Evolutionary conservation across 768 basidiomycete genomes (phyloP).

Genomic region (Boletus vinaceobasis): DNA sequence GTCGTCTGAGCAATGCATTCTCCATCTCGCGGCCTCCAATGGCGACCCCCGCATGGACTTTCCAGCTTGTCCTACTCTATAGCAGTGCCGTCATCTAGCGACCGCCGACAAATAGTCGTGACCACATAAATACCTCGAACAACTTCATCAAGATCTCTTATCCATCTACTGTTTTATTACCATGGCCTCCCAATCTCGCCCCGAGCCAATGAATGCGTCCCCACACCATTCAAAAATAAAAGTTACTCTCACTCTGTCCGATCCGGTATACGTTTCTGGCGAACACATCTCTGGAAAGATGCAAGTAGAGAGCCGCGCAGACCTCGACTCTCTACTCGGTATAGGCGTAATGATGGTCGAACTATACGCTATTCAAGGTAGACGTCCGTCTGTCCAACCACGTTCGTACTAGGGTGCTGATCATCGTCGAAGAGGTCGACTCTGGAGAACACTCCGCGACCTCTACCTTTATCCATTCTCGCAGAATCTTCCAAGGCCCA

Average conservation of each 20-base stretch:
- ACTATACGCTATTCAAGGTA: conserved; percentile 70
- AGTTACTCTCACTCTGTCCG: conserved; percentile 57
- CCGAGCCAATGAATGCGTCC: conserved; percentile 79
- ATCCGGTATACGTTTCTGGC: conserved; percentile 65
- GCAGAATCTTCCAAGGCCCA: conserved; percentile 76
- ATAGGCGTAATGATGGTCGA: conserved; percentile 77
- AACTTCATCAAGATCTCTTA: not conserved
- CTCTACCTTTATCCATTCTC: conserved; percentile 68
- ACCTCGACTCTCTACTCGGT: conserved; percentile 59
- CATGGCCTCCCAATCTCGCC: conserved; percentile 36
- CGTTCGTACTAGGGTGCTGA: not conserved
- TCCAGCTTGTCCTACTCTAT: not conserved
- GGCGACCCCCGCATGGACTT: conserved; percentile 10
- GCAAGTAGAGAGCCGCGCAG: conserved; percentile 76
- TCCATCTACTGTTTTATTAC: not conserved
- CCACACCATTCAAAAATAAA: conserved; percentile 76
- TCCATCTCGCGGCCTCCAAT: conserved; percentile 5
- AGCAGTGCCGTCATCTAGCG: conserved; percentile 2
- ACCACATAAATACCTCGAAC: conserved; percentile 10
- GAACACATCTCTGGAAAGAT: conserved; percentile 66
- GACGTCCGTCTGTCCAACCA: not conserved
- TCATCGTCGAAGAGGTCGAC: conserved; percentile 52
- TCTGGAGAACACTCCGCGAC: conserved; percentile 80
- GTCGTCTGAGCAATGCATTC: conserved; percentile 13
- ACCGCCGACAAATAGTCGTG: conserved; percentile 4